Conservation (phyloP, 306 rosid genomes). For the Morella rubra region DNA sequence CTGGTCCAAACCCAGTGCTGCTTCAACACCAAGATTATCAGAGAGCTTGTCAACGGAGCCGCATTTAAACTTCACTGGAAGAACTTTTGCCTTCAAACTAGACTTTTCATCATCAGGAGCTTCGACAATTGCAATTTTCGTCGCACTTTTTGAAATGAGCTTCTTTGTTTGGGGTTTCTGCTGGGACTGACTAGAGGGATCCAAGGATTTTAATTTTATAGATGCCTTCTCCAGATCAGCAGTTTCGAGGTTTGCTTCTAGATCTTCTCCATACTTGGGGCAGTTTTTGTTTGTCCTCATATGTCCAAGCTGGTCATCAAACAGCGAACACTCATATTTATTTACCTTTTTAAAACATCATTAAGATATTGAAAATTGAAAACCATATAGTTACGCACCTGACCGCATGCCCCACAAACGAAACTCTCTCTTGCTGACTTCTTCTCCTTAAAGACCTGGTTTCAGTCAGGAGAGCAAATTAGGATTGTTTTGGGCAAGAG, state of each 20-base stretch:
- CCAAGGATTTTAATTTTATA: slow-evolving; percentile 57
- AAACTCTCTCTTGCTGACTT: slow-evolving; percentile 86
- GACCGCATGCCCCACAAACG: slow-evolving; percentile 95
- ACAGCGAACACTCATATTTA: slow-evolving; percentile 27
- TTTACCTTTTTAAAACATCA: slow-evolving; percentile 13
- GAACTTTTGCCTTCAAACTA: slow-evolving; percentile 40
- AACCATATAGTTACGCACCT: slow-evolving; percentile 51
- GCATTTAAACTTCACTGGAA: slow-evolving; percentile 85
- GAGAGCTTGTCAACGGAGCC: slow-evolving; percentile 68
- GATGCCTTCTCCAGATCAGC: slow-evolving; percentile 60
- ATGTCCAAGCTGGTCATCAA: slow-evolving; percentile 74
- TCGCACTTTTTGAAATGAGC: slow-evolving; percentile 51
- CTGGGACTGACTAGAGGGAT: slow-evolving; percentile 60
- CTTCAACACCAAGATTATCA: slow-evolving; percentile 57
- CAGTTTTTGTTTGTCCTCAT: slow-evolving; percentile 99
- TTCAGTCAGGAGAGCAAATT: no score
- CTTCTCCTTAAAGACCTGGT: slow-evolving; percentile 87
- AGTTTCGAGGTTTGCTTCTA: slow-evolving; percentile 59
- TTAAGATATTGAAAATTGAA: background rate
- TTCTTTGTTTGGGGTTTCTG: slow-evolving; percentile 61
- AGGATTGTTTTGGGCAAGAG: slow-evolving; percentile 13
- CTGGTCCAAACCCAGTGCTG: slow-evolving; percentile 51
- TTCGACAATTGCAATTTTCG: slow-evolving; percentile 63
- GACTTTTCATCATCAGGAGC: slow-evolving; percentile 47
- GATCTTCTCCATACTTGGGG: slow-evolving; percentile 91